Conservation (phyloP, 2,329 filamentous ascomycete species). For the Trichoderma atrobrunneum region DNA sequence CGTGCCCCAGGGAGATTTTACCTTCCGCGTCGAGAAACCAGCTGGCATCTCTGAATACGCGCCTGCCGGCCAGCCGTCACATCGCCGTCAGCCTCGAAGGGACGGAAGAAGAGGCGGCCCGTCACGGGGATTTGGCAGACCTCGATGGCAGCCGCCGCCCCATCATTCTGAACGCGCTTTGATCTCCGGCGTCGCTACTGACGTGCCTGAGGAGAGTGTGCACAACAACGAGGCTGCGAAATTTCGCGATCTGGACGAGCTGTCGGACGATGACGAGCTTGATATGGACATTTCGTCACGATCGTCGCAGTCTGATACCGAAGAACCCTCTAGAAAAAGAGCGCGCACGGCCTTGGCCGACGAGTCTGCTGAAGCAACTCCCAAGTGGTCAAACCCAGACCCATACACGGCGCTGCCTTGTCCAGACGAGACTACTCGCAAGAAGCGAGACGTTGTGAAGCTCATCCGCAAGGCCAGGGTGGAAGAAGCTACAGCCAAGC, state of each 20-base stretch:
- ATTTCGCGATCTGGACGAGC: slow-evolving; percentile 54
- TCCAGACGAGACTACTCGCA: slow-evolving; percentile 66
- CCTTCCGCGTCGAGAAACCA: slow-evolving; percentile 54
- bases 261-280: slow-evolving; percentile 62
- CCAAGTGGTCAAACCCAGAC: slow-evolving; percentile 95
- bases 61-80: slow-evolving; percentile 21
- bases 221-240: slow-evolving; percentile 47
- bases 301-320: slow-evolving; percentile 31
- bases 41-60: slow-evolving; percentile 43
- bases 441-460: slow-evolving; percentile 84
- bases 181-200: slow-evolving; percentile 42
- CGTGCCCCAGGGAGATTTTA: slow-evolving; percentile 50
- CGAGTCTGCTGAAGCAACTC: slow-evolving; percentile 46
- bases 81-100: slow-evolving; percentile 24
- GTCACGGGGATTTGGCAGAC: slow-evolving; percentile 29
- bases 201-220: slow-evolving; percentile 45
- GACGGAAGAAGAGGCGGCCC: slow-evolving; percentile 28
- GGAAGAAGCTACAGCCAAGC: slow-evolving; percentile 48
- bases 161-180: slow-evolving; percentile 49
- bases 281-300: slow-evolving; percentile 60
- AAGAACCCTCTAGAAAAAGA: slow-evolving; percentile 41
- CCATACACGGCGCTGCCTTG: slow-evolving; percentile 87
- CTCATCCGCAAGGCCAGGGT: slow-evolving; percentile 87
- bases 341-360: slow-evolving; percentile 30
- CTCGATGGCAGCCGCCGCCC: slow-evolving; percentile 38